These are phyloP conservation scores for Crucibulum laeve DNA, from an alignment of 768 basidiomycete species.

Conservation along the genomic window DNA sequence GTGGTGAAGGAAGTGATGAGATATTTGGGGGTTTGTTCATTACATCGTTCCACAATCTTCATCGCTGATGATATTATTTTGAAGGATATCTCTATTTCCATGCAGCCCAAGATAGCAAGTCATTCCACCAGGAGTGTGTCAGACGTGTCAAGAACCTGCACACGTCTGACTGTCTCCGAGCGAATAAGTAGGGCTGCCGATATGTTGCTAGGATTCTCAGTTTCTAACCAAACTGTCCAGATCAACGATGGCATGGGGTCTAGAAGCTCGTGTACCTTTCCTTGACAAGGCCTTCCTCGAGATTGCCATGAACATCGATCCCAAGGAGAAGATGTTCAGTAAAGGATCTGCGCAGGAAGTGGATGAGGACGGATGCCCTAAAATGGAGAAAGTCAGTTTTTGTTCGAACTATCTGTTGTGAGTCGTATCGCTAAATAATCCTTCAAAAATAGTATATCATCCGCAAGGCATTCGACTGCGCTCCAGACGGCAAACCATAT, in stretches of 20 bases:
- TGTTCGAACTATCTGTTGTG: slow-evolving; percentile 6
- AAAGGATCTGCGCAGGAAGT: slow-evolving; percentile 71
- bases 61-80: not conserved
- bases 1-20: slow-evolving; percentile 97
- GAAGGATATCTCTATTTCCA: slow-evolving; percentile 99
- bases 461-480: slow-evolving; percentile 90
- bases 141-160: slow-evolving; percentile 97
- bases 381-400: slow-evolving; percentile 87
- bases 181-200: slow-evolving; percentile 77
- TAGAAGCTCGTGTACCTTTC: slow-evolving; percentile 98
- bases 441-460: slow-evolving; percentile 73
- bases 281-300: slow-evolving; percentile 96
- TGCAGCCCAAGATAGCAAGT: slow-evolving; percentile 82
- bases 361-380: slow-evolving; percentile 84
- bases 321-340: slow-evolving; percentile 83
- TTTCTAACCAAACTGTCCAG: slow-evolving; percentile 27
- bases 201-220: not conserved
- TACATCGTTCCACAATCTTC: not conserved
- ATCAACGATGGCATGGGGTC: slow-evolving; percentile 99
- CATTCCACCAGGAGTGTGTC: slow-evolving; percentile 94
- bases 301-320: slow-evolving; percentile 85
- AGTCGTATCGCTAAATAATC: not conserved
- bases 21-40: slow-evolving; percentile 78
- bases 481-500: slow-evolving; percentile 86
- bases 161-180: slow-evolving; percentile 94